Evolutionary conservation across 129 eudicot species (phyloP), one percentile per base, ranked within the genome.

Genomic region (Heracleum sosnowskyi): DNA sequence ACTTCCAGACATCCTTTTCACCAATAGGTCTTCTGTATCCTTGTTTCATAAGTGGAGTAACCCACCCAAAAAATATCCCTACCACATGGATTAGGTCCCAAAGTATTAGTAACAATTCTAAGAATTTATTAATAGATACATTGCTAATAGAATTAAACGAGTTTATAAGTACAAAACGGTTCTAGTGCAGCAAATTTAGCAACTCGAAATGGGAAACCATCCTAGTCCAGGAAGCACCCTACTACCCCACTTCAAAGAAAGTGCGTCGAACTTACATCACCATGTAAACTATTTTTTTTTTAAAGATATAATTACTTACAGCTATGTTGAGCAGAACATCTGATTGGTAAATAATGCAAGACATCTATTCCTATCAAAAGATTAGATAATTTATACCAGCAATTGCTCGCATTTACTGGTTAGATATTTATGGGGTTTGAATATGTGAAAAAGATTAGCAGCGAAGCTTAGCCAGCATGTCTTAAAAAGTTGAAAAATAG

Each of bases 1-100:
- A 82, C 76, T 86, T 85, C 98, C 98, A 94, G 31, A 94, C 90
- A 90, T 94, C 96, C 82, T 94, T 94, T 83, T 91, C 98, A 18
- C 92, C 91, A 70, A 94, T 86, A 37, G 98, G 98, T 77, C 89
- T 88, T 84, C 75, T 88, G 82, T 89, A 89, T 22, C 98, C 98
- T 71, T 86, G 86, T 86, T 91, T 78, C 98, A 94, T 91, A 78
- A 94, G 84, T 44, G 96, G 96, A 70, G 86, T 89, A 88, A 94
- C 87, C 98, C 98, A 94, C 64, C 89, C 83, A 86, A 91, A 89
- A 80, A 73, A 84, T 37, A 91, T 89, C 80, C 86, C 98, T 94
- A 36, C 74, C 77, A 53, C 53, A 79, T 79, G 76, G 81, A 76
- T 47, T 24, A 77, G 37, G 69, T 29, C 46, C 57, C 42, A 31